Evolutionary conservation across 257 asterid genomes (phyloP).

Genomic region (Penstemon eatonii): DNA sequence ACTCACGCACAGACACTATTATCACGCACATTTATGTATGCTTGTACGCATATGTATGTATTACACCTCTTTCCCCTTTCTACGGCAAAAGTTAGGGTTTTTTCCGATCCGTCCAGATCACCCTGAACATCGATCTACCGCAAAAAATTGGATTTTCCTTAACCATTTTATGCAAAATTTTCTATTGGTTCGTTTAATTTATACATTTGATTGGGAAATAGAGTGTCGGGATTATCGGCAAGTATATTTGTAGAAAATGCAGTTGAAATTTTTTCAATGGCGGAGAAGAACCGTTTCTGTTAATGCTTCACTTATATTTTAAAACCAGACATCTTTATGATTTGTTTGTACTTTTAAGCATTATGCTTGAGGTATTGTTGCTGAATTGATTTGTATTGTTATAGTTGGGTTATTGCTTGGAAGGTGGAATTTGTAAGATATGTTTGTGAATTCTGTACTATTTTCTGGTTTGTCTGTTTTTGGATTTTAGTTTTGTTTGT

Average conservation of each 20-base stretch:
- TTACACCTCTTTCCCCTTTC: neutral
- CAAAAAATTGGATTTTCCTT: slow-evolving; percentile 26
- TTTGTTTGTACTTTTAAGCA: neutral
- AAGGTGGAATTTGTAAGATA: slow-evolving; percentile 15
- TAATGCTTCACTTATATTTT: slow-evolving; percentile 18
- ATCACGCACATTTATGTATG: neutral
- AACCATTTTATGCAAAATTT: slow-evolving; percentile 19
- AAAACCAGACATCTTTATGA: slow-evolving; percentile 15
- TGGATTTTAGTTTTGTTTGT: slow-evolving; percentile 13
- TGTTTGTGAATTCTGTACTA: neutral
- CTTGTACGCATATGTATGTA: neutral
- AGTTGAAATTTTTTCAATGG: slow-evolving; percentile 20
- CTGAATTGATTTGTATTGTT: slow-evolving; percentile 26
- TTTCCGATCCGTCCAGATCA: slow-evolving; percentile 17
- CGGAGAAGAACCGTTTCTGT: slow-evolving; percentile 13
- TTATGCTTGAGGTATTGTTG: slow-evolving; percentile 19
- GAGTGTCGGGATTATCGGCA: slow-evolving; percentile 8
- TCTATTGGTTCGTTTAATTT: slow-evolving; percentile 28
- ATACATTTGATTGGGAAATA: neutral
- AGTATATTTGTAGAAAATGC: slow-evolving; percentile 14
- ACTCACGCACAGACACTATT: no score
- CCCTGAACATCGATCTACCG: slow-evolving; percentile 37
- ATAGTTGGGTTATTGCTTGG: slow-evolving; percentile 22
- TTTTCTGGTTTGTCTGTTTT: neutral
- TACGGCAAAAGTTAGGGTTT: slow-evolving; percentile 34